A percentile compares a stretch with the other conserved stretches of the same genome.
phyloP scores from a whole-genome alignment of 108 stramenopile genomes.

The Stephanodiscus minutulus region DNA sequence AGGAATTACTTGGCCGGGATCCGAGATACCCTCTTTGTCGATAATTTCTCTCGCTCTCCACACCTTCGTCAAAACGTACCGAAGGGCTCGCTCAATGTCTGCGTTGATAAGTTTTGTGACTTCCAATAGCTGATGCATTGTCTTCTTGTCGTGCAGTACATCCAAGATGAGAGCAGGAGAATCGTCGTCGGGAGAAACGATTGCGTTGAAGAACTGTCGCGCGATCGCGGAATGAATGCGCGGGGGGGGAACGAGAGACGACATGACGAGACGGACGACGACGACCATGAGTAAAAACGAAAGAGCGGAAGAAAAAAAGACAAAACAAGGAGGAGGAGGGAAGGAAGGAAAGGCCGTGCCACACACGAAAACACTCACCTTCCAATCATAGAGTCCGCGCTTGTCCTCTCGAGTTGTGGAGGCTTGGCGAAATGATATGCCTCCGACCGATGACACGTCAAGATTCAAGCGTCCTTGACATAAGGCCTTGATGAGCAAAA shows the following conservation, averaged over 20 bases:
- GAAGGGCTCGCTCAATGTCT: slow-evolving; percentile 62
- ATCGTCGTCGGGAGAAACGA: slow-evolving; percentile 83
- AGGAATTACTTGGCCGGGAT: slow-evolving; percentile 82
- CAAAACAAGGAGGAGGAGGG: too few relatives aligned
- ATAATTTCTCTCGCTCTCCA: slow-evolving; percentile 89
- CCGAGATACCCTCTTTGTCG: slow-evolving; percentile 77
- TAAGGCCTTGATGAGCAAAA: slow-evolving; percentile 71
- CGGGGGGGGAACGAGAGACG: slow-evolving; percentile 86
- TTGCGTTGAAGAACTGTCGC: slow-evolving; percentile 91
- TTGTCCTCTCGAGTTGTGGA: slow-evolving; percentile 81
- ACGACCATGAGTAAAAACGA: too few relatives aligned
- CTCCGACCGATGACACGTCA: slow-evolving; percentile 85
- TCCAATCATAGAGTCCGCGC: slow-evolving; percentile 45
- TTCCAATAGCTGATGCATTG: slow-evolving; percentile 79
- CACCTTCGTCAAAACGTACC: slow-evolving; percentile 63
- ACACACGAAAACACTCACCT: neutral
- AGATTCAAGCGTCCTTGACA: slow-evolving; percentile 85
- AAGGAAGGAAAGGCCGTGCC: neutral
- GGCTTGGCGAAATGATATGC: slow-evolving; percentile 79
- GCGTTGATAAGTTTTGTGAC: slow-evolving; percentile 76
- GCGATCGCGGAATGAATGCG: too few relatives aligned
- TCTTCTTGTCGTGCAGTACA: slow-evolving; percentile 82
- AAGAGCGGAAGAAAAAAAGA: too few relatives aligned
- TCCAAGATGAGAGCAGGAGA: slow-evolving; percentile 69
- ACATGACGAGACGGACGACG: too few relatives aligned